These are phyloP conservation scores for Colletotrichum somersetense DNA, from an alignment of 2,329 filamentous ascomycete genomes.

Conservation along the genomic window DNA sequence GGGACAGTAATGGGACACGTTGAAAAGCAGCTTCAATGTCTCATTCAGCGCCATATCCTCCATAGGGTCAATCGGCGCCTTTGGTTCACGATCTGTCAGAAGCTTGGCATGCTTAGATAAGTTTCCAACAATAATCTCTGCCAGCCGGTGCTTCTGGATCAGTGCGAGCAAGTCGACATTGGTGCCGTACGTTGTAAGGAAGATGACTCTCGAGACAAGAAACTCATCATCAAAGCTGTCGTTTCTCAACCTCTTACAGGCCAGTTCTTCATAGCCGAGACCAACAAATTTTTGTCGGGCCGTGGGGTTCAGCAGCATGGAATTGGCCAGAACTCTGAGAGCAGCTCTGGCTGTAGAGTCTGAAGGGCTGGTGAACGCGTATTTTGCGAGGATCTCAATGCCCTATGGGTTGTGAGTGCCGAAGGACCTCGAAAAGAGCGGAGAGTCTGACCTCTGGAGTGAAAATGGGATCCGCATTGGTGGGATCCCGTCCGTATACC, in stretches of 20 bases:
- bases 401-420: slow-evolving; percentile 65
- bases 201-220: slow-evolving; percentile 81
- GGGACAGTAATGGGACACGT: slow-evolving; percentile 81
- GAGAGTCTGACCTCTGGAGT: slow-evolving; percentile 72
- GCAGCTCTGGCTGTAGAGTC: slow-evolving; percentile 78
- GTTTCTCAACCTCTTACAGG: slow-evolving; percentile 78
- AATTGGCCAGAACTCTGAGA: slow-evolving; percentile 86
- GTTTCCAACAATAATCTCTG: slow-evolving; percentile 76
- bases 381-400: slow-evolving; percentile 76
- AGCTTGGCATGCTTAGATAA: slow-evolving; percentile 75
- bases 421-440: neutral
- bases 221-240: slow-evolving; percentile 89
- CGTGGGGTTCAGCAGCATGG: slow-evolving; percentile 76
- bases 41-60: slow-evolving; percentile 85
- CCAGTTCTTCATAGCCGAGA: slow-evolving; percentile 74
- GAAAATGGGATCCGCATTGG: slow-evolving; percentile 84
- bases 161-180: slow-evolving; percentile 75
- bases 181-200: slow-evolving; percentile 83
- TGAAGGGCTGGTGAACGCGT: slow-evolving; percentile 78
- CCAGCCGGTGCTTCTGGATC: slow-evolving; percentile 75
- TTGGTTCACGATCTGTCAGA: slow-evolving; percentile 46
- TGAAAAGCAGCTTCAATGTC: slow-evolving; percentile 90
- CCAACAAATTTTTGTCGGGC: slow-evolving; percentile 81
- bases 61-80: slow-evolving; percentile 65
- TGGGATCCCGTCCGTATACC: slow-evolving; percentile 79